phyloP scores from a whole-genome alignment of 1,139 yeast species.

The Diutina neorugosa region DNA sequence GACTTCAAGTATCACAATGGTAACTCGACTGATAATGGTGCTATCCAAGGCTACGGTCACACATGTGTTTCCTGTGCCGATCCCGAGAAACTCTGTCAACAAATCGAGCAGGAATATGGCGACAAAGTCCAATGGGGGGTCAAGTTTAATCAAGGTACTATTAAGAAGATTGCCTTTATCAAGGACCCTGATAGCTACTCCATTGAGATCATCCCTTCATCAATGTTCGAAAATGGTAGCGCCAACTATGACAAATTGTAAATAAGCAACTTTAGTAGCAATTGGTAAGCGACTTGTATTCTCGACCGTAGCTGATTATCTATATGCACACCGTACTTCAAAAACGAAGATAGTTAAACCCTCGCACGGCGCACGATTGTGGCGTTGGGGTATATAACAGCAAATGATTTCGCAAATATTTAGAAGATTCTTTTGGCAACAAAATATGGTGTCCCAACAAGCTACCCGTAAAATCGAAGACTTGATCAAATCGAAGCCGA shows the following conservation, averaged over 20 bases:
- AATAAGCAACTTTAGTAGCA: neutral
- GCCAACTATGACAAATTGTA: conserved; percentile 1
- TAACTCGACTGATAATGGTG: conserved; percentile 41
- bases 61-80: conserved; percentile 64
- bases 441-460: conserved; percentile 9
- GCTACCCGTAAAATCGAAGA: conserved; percentile 45
- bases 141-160: conserved; percentile 49
- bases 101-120: conserved; percentile 28
- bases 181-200: conserved; percentile 91
- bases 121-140: conserved; percentile 25
- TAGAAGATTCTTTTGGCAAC: conserved; percentile 7
- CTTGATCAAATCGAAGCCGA: conserved; percentile 52
- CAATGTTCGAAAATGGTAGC: conserved; percentile 9
- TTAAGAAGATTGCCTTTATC: conserved; percentile 54
- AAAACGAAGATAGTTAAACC: neutral
- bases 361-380: neutral
- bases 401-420: conserved; percentile 4
- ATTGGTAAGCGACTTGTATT: neutral
- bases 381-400: neutral
- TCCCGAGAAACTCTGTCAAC: conserved; percentile 42
- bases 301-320: neutral
- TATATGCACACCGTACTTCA: neutral
- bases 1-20: conserved; percentile 76
- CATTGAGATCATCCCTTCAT: conserved; percentile 47
- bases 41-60: conserved; percentile 79